Conservation (phyloP, 371 early-diverging fungal genomes). For the Syncephalastrum racemosum region DNA sequence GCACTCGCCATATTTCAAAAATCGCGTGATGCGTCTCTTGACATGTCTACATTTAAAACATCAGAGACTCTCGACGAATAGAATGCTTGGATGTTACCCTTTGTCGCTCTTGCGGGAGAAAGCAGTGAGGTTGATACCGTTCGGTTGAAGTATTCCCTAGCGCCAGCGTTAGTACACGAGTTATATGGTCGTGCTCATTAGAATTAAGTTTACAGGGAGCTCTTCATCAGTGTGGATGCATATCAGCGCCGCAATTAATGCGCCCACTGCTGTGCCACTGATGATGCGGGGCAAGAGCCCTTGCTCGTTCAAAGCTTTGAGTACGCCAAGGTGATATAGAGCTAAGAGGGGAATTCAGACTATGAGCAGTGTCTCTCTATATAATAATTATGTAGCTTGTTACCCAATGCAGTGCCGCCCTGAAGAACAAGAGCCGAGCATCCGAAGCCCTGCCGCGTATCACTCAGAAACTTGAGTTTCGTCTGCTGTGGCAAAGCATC, state of each 20-base stretch:
- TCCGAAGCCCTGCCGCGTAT: constrained; percentile 68
- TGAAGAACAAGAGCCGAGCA: constrained; percentile 70
- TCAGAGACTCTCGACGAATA: neutral
- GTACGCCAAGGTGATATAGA: constrained; percentile 72
- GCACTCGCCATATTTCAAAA: constrained; percentile 63
- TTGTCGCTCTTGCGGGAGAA: constrained; percentile 54
- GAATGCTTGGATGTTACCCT: constrained; percentile 9
- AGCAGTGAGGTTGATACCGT: constrained; percentile 64
- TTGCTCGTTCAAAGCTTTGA: constrained; percentile 67
- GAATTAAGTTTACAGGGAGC: constrained; percentile 48
- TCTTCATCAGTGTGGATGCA: constrained; percentile 73
- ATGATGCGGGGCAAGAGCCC: constrained; percentile 70
- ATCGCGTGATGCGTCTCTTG: constrained; percentile 58
- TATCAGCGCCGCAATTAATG: constrained; percentile 71
- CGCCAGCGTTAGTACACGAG: neutral
- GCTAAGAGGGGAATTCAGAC: constrained; percentile 25
- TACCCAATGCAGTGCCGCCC: constrained; percentile 72
- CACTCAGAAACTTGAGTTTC: constrained; percentile 69
- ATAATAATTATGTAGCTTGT: neutral
- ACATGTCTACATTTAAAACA: constrained; percentile 36
- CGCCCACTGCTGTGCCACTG: constrained; percentile 71
- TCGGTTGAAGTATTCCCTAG: constrained; percentile 57
- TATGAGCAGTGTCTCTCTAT: neutral
- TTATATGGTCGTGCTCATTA: neutral
- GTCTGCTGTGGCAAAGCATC: constrained; percentile 51